Percentiles rank a stretch among this genome's conserved stretches.
Conservation (phyloP, 2,329 filamentous ascomycete species). For the Phaeosphaeria sp. region DNA sequence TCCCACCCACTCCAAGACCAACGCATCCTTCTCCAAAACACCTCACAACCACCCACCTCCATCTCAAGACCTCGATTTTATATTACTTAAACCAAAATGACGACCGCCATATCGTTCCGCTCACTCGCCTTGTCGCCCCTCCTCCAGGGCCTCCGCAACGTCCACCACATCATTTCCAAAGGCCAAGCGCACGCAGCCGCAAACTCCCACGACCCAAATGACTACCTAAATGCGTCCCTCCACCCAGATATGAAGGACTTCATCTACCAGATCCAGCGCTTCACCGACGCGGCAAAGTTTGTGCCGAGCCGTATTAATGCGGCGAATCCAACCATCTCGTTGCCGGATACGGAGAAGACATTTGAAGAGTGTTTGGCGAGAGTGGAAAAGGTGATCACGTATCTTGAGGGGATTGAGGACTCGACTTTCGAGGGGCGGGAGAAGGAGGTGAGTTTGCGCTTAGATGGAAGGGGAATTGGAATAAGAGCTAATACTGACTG, state of each 20-base stretch:
- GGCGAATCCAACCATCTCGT: slow-evolving; percentile 36
- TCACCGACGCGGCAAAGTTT: slow-evolving; percentile 52
- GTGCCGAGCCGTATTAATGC: slow-evolving; percentile 48
- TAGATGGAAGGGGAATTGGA: background rate
- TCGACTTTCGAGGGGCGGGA: slow-evolving; percentile 54
- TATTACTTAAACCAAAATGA: no score
- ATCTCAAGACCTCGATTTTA: no score
- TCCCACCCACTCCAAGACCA: no score
- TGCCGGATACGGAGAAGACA: slow-evolving; percentile 56
- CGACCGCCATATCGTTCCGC: slow-evolving; percentile 33
- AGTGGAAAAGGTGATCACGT: slow-evolving; percentile 55
- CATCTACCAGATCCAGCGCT: slow-evolving; percentile 56
- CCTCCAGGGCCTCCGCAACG: slow-evolving; percentile 52
- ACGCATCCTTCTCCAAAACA: background rate
- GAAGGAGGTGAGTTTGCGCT: slow-evolving; percentile 12
- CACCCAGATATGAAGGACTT: slow-evolving; percentile 59
- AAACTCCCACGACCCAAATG: slow-evolving; percentile 43
- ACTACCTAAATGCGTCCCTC: slow-evolving; percentile 52
- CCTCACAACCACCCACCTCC: background rate
- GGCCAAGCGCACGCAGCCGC: slow-evolving; percentile 50
- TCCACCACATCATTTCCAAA: slow-evolving; percentile 53
- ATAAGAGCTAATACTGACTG: background rate
- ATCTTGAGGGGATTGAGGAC: slow-evolving; percentile 54
- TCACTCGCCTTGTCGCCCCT: slow-evolving; percentile 51
- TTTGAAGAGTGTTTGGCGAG: slow-evolving; percentile 58